Base-by-base conservation (phyloP, 2,329 filamentous ascomycete species). In the Neonectria neomacrospora region DNA sequence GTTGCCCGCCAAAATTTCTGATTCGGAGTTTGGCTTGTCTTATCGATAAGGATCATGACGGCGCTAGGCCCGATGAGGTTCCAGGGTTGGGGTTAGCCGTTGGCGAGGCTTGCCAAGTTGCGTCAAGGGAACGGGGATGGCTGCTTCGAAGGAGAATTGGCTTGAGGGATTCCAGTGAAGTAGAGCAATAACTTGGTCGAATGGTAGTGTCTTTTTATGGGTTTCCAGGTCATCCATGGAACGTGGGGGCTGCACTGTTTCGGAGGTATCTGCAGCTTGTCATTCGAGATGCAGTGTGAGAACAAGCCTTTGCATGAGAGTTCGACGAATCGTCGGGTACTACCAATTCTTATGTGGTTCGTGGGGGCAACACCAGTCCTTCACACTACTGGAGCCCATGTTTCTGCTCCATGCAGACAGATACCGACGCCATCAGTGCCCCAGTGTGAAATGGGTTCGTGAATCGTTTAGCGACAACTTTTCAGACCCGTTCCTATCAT, bases 1-100 rank as follows among this genome's bases (percentile, higher is more conserved):
- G 45, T 18, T 70, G 69, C 68, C 73, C 68, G 68, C 75, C 74
- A 75, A 76, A 75, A 70, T 75, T 77, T 77, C 71, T 77, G 74
- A 68, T 69, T 69, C 53, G 58, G 51, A 44, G 30, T 18, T 20
- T 41, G 37, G 37, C 16, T 18, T 18, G 20, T n/a, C 44, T 75
- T 77, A 77, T 77, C 74, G 76, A 78, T 78, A 78, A 77, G 67
- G 45, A 26, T 14, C 2, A 12, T 32, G 28, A 28, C 20, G 53
- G 60, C 62, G 53, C 70, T 71, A 73, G 65, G 26, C 66, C 56
- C 2, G 23, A 67, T 64, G 26, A 26, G 58, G 58, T 71, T 71
- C 65, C 61, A 74, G 71, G 67, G 71, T 70, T 71, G 45, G 70
- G 67, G 67, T 72, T 67, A 64, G 53, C 39, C 32, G 7, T n/a